Conservation (phyloP, 2,329 filamentous ascomycete species). For the Penicillium digitatum region DNA sequence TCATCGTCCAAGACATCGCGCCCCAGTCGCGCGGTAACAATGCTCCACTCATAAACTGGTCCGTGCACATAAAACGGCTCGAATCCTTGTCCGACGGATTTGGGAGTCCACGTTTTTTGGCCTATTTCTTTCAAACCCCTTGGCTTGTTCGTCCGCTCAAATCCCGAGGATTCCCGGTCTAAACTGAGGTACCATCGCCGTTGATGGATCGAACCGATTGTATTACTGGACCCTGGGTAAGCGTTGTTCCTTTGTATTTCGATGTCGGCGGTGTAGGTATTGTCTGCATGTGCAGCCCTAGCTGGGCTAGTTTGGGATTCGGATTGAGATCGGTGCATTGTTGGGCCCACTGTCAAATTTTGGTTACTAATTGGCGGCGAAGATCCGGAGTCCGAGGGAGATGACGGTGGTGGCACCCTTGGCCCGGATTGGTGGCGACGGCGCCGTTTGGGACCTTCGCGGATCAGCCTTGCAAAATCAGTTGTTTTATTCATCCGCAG, state of each 20-base stretch:
- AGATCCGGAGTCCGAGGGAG: slow-evolving; percentile 22
- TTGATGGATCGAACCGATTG: slow-evolving; percentile 64
- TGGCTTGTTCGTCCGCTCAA: slow-evolving; percentile 29
- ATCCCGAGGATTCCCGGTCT: slow-evolving; percentile 58
- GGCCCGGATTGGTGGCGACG: slow-evolving; percentile 8
- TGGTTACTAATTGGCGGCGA: slow-evolving; percentile 2
- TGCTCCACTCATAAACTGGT: slow-evolving; percentile 59
- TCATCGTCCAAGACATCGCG: slow-evolving; percentile 60
- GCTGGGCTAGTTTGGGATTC: background rate
- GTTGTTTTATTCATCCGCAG: slow-evolving; percentile 45
- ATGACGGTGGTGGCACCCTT: slow-evolving; percentile 2
- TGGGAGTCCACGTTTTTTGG: slow-evolving; percentile 31
- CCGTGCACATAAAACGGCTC: slow-evolving; percentile 60
- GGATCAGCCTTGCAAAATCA: slow-evolving; percentile 15
- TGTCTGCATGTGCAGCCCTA: background rate
- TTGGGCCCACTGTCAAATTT: background rate
- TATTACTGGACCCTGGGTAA: slow-evolving; percentile 62
- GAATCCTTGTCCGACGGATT: slow-evolving; percentile 39
- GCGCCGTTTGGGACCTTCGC: slow-evolving; percentile 22
- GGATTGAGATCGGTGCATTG: background rate
- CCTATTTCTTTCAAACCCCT: background rate
- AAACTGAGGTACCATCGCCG: slow-evolving; percentile 63
- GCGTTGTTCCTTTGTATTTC: slow-evolving; percentile 59
- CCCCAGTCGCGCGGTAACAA: slow-evolving; percentile 60
- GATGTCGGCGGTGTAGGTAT: slow-evolving; percentile 43